A percentile compares a stretch with the other conserved stretches of the same genome.
phyloP scores from a whole-genome alignment of 768 basidiomycete genomes.

The Lyophyllum shimeji region DNA sequence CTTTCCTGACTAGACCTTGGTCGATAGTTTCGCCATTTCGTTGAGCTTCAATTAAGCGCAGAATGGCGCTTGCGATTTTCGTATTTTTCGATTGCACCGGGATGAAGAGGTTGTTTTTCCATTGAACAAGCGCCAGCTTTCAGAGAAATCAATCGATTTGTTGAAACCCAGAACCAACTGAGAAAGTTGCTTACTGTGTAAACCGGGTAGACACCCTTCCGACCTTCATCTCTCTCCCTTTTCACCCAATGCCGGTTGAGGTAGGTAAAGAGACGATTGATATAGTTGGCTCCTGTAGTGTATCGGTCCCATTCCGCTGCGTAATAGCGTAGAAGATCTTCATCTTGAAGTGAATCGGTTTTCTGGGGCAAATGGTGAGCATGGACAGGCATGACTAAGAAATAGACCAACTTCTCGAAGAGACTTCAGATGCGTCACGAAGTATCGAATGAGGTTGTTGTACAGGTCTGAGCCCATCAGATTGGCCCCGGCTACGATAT shows the following conservation, averaged over 20 bases:
- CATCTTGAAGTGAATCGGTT: conserved; percentile 80
- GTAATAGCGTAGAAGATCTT: conserved; percentile 88
- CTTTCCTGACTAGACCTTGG: conserved; percentile 89
- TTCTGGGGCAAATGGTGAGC: conserved; percentile 43
- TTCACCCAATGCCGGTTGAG: conserved; percentile 99
- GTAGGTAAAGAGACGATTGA: conserved; percentile 96
- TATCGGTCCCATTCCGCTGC: conserved; percentile 94
- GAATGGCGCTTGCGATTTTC: conserved; percentile 84
- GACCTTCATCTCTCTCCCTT: conserved; percentile 94
- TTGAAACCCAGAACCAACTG: background rate
- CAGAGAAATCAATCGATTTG: conserved; percentile 1
- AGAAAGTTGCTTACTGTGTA: conserved; percentile 71
- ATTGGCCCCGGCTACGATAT: conserved; percentile 77
- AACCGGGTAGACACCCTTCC: conserved; percentile 91
- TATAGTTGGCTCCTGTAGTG: conserved; percentile 95
- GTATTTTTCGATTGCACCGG: conserved; percentile 80
- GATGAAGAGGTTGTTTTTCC: conserved; percentile 90
- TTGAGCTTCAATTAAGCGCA: conserved; percentile 89
- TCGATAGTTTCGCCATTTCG: conserved; percentile 94
- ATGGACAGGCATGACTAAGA: background rate
- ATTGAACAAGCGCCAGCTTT: conserved; percentile 93
- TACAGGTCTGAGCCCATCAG: conserved; percentile 98
- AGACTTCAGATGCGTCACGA: conserved; percentile 77
- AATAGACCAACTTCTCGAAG: conserved; percentile 42
- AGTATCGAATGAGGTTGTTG: conserved; percentile 91